A percentile compares a stretch with the other conserved stretches of the same genome.
phyloP scores from a whole-genome alignment of 345 rosid species.

The Erucastrum elatum region DNA sequence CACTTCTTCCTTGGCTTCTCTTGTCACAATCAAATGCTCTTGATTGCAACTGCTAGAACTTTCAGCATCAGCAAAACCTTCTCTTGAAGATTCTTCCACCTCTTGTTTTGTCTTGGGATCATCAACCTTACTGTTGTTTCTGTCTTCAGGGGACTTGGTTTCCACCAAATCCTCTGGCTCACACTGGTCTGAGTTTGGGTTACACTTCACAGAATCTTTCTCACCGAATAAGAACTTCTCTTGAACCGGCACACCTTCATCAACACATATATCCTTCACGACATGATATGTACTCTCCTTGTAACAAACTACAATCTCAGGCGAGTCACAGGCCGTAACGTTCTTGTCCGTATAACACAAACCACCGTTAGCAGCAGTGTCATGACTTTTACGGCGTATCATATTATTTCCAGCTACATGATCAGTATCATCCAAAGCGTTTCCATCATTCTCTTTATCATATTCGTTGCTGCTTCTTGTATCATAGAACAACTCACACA shows the following conservation, averaged over 20 bases:
- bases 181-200: constrained; percentile 23
- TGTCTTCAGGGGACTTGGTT: constrained; percentile 19
- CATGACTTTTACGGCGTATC: neutral
- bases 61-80: constrained; percentile 28
- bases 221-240: constrained; percentile 55
- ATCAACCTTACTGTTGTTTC: neutral
- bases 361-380: constrained; percentile 23
- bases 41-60: constrained; percentile 16
- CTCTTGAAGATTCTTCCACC: constrained; percentile 35
- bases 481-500: constrained; percentile 33
- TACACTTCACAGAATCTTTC: constrained; percentile 40
- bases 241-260: constrained; percentile 65
- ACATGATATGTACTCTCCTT: constrained; percentile 55
- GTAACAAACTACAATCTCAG: constrained; percentile 71
- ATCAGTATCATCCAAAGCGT: neutral
- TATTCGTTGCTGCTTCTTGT: constrained; percentile 33
- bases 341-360: constrained; percentile 58
- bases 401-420: neutral
- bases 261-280: constrained; percentile 77
- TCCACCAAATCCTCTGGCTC: constrained; percentile 24
- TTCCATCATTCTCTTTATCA: constrained; percentile 29
- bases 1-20: constrained; percentile 20
- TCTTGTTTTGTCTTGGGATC: neutral
- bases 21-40: constrained; percentile 23
- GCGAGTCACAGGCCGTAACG: constrained; percentile 52